Conservation (phyloP, 352 stramenopile species). For the Pythium periplocum region DNA sequence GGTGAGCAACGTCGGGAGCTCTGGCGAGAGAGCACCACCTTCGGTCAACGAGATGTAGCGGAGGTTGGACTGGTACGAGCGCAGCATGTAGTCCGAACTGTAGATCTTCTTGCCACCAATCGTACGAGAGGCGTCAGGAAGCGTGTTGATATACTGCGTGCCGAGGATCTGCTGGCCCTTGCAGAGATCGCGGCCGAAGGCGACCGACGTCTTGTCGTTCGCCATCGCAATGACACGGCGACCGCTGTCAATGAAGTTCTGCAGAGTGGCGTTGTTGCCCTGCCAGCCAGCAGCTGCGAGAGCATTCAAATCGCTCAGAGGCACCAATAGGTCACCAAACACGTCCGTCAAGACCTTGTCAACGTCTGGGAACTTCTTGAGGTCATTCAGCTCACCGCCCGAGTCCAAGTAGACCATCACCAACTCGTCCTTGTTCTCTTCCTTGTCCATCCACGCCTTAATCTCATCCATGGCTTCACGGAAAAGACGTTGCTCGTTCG, state of each 20-base stretch:
- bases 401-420: conserved; percentile 49
- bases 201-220: conserved; percentile 36
- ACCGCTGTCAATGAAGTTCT: conserved; percentile 31
- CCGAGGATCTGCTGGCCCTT: conserved; percentile 29
- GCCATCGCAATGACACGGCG: conserved; percentile 37
- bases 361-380: conserved; percentile 24
- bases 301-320: conserved; percentile 23
- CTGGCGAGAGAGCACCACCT: conserved; percentile 17
- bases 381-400: conserved; percentile 28
- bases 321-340: conserved; percentile 43
- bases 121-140: conserved; percentile 27
- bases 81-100: conserved; percentile 35
- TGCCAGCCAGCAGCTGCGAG: conserved; percentile 27
- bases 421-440: conserved; percentile 35
- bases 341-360: conserved; percentile 30
- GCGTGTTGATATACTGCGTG: conserved; percentile 29
- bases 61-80: conserved; percentile 36
- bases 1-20: conserved; percentile 27
- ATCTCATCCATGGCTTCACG: conserved; percentile 36
- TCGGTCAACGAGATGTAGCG: conserved; percentile 45
- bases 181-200: conserved; percentile 35
- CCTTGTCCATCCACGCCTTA: conserved; percentile 29
- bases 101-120: conserved; percentile 43
- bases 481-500: conserved; percentile 33
- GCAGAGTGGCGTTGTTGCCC: conserved; percentile 19